Base-by-base conservation (phyloP, 805 yeast species). In the Starmerella cellae region DNA sequence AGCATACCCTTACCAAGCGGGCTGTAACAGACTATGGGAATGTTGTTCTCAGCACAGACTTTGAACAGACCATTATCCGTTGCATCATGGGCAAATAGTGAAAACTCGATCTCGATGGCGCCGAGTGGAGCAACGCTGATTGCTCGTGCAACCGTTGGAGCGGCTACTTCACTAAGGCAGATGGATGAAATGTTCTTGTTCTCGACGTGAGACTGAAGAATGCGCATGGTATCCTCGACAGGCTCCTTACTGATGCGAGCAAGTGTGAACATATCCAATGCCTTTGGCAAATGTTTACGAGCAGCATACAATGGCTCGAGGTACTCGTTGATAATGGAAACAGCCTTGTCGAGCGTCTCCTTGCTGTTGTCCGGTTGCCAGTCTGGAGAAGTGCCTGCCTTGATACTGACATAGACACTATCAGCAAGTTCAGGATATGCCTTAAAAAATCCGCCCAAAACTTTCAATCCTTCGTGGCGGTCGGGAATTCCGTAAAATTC, bases 1-100 rank as follows among this genome's bases (percentile, higher is more conserved):
- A 85, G 67, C 46, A 78, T 64, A 1, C 95, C 95, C 54, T 82
- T 70, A 9, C 85, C 79, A 42, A 85, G 66, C 24, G 95, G 95
- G 24, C 94, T 79, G 61, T 85, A 85, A 21, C 85, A 82, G 44
- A 82, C 66, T 24, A 82, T 65, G 13, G 91, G 79, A 43, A 85
- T 71, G 14, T 66, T 66, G 27, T 68, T 60, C 47, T 77, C 74
- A 18, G 71, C 68, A 49, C 79, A 73, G 4, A 71, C 68, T 3
- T 68, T 72, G 47, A 77, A 70, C 18, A 80, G 67, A 1, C 88
- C 94, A 56, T 80, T 75, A 2, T 57, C 45, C 35, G 75, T 55
- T 30, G 78, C 70, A 14, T 79, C 82, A 35, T 73, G 70, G n/a
- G 75, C 59, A 63, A 79, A 73, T 44, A 87, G 57, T 2, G 94